phyloP scores from a whole-genome alignment of 2,329 filamentous ascomycete genomes.

The Sporothrix protearum region DNA sequence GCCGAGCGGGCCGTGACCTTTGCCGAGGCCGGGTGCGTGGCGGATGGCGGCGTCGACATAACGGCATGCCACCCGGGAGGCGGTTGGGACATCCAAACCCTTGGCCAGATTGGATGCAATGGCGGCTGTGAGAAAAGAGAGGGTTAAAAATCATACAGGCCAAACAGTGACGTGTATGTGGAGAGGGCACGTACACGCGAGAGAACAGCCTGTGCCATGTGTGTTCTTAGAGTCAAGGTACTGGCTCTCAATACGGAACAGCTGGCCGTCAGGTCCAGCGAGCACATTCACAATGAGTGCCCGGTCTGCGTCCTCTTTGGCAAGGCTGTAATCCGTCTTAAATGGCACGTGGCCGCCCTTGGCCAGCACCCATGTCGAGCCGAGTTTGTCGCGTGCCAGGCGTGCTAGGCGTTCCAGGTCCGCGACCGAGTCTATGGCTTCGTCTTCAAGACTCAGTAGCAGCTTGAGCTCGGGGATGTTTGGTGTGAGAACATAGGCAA shows the following conservation, averaged over 20 bases:
- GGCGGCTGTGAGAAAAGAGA: conserved; percentile 48
- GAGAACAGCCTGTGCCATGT: conserved; percentile 90
- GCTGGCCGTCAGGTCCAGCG: conserved; percentile 53
- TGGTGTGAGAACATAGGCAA: conserved; percentile 68
- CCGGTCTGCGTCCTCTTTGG: conserved; percentile 56
- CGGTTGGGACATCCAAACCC: conserved; percentile 52
- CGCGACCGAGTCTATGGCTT: conserved; percentile 51
- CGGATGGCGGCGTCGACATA: conserved; percentile 71
- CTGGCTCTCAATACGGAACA: conserved; percentile 62
- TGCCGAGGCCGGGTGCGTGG: conserved; percentile 59
- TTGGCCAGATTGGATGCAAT: conserved; percentile 70
- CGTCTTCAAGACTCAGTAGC: conserved; percentile 50
- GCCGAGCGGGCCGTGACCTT: conserved; percentile 69
- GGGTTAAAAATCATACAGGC: neutral
- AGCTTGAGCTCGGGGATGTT: conserved; percentile 72
- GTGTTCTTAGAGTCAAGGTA: conserved; percentile 76
- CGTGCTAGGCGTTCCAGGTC: conserved; percentile 68
- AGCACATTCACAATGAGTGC: conserved; percentile 74
- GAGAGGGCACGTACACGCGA: conserved; percentile 63
- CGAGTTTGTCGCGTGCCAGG: conserved; percentile 58
- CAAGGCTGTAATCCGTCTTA: conserved; percentile 57
- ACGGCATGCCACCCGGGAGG: conserved; percentile 64
- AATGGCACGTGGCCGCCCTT: conserved; percentile 92
- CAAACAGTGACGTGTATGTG: too few relatives aligned
- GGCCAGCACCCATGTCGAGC: conserved; percentile 75